A percentile compares a stretch with the other conserved stretches of the same genome.
Conservation (phyloP, 129 eudicot species). For the Flaveria robusta region DNA sequence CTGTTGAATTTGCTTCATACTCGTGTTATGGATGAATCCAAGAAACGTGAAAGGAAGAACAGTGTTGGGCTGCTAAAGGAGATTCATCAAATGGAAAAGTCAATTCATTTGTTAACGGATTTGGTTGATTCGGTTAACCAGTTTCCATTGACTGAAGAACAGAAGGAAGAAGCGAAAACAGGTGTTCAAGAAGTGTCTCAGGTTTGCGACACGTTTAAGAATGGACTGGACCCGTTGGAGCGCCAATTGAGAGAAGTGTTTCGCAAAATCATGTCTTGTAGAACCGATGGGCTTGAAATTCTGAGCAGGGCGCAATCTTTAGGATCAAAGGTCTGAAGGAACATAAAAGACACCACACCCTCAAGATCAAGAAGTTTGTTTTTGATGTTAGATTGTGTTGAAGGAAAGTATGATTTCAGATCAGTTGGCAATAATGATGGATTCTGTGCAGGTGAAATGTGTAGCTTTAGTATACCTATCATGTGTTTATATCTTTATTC, state of each 20-base stretch:
- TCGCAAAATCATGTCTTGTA: constrained; percentile 64
- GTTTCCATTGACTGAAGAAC: constrained; percentile 63
- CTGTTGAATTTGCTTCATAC: constrained; percentile 53
- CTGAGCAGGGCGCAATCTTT: constrained; percentile 44
- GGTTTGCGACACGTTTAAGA: constrained; percentile 52
- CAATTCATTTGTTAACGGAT: constrained; percentile 51
- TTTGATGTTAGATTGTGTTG: constrained; percentile 22
- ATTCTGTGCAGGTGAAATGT: constrained; percentile 29
- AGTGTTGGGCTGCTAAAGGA: constrained; percentile 66
- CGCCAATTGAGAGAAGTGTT: constrained; percentile 66
- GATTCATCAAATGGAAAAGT: constrained; percentile 62
- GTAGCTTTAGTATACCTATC: neutral
- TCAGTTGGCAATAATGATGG: constrained; percentile 29
- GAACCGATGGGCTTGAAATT: constrained; percentile 65
- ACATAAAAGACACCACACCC: neutral
- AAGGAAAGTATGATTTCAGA: constrained; percentile 12
- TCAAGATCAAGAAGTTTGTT: constrained; percentile 11
- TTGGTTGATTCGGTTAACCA: constrained; percentile 62
- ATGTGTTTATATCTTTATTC: constrained; percentile 39
- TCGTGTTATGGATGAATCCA: constrained; percentile 65
- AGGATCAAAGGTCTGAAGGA: constrained; percentile 21
- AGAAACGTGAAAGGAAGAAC: constrained; percentile 59
- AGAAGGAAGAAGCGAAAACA: constrained; percentile 54
- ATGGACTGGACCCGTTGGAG: constrained; percentile 70
- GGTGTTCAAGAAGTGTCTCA: constrained; percentile 42